These are phyloP conservation scores for Pedinophyceae sp. DNA, from an alignment of 139 green algal species.

Conservation along the genomic window DNA sequence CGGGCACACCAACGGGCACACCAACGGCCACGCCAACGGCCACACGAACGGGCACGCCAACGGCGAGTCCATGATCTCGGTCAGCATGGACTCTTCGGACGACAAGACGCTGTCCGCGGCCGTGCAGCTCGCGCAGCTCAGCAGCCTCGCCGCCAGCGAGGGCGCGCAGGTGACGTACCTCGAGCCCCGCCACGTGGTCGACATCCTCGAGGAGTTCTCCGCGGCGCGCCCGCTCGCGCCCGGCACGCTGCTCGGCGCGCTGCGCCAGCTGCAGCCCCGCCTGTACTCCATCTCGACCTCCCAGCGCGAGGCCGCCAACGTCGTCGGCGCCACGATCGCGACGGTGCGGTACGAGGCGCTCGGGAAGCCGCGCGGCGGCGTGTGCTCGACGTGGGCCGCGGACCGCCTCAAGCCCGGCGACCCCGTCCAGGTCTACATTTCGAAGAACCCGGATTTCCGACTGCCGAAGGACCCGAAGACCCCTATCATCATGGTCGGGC, in stretches of 20 bases:
- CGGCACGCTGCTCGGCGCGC: conserved; percentile 8
- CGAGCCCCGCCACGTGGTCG: conserved; percentile 38
- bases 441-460: conserved; percentile 73
- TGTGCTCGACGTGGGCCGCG: conserved; percentile 51
- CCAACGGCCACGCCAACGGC: no score
- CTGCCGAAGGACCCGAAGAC: conserved; percentile 32
- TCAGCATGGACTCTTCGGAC: no score
- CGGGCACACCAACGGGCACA: no score
- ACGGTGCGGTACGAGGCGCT: conserved; percentile 48
- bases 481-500: conserved; percentile 84
- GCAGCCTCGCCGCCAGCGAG: background rate
- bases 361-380: conserved; percentile 34
- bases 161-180: conserved; percentile 30
- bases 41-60: no score
- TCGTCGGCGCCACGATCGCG: conserved; percentile 39
- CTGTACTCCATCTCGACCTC: conserved; percentile 76
- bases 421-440: conserved; percentile 51
- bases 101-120: background rate
- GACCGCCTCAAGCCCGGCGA: conserved; percentile 27
- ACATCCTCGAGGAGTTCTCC: conserved; percentile 46
- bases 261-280: conserved; percentile 64
- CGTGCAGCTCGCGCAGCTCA: background rate
- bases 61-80: no score
- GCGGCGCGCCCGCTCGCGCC: conserved; percentile 5
- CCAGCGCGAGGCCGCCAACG: conserved; percentile 11